These are phyloP conservation scores for Mycena floridula DNA, from an alignment of 768 basidiomycete genomes.

Conservation along the genomic window DNA sequence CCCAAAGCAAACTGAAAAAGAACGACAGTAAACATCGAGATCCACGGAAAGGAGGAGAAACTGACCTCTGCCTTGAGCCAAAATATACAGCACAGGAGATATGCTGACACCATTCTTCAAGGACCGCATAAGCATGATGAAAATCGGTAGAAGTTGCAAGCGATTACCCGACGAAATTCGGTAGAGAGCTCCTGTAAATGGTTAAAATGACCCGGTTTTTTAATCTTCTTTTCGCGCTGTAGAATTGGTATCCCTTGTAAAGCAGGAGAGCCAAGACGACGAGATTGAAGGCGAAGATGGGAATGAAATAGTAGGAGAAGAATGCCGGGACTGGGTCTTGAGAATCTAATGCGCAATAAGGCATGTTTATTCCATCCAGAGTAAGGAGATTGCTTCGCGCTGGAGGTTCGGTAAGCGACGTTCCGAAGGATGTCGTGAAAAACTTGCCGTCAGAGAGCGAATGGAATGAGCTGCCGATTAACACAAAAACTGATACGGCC, in stretches of 20 bases:
- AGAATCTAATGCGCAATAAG: conserved; percentile 15
- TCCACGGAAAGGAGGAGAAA: neutral
- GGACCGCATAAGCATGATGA: neutral
- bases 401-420: conserved; percentile 3
- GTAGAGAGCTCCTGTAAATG: conserved; percentile 18
- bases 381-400: conserved; percentile 7
- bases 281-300: conserved; percentile 11
- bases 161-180: conserved; percentile 21
- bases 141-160: conserved; percentile 1
- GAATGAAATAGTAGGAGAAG: conserved; percentile 11
- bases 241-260: conserved; percentile 12
- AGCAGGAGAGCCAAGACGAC: conserved; percentile 19
- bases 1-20: conserved; percentile 16
- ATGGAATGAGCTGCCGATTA: conserved; percentile 15
- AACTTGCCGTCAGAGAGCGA: conserved; percentile 6
- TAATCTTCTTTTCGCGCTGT: conserved; percentile 1
- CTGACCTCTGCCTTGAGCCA: conserved; percentile 21
- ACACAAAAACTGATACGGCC: conserved; percentile 10
- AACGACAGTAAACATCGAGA: neutral
- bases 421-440: neutral
- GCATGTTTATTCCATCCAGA: too few relatives aligned
- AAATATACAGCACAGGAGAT: conserved; percentile 20
- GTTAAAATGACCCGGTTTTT: conserved; percentile 10
- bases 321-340: conserved; percentile 5
- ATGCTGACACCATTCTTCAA: conserved; percentile 17